These are phyloP conservation scores for Leishmania major DNA, from an alignment of 208 protist species.

Conservation along the genomic window DNA sequence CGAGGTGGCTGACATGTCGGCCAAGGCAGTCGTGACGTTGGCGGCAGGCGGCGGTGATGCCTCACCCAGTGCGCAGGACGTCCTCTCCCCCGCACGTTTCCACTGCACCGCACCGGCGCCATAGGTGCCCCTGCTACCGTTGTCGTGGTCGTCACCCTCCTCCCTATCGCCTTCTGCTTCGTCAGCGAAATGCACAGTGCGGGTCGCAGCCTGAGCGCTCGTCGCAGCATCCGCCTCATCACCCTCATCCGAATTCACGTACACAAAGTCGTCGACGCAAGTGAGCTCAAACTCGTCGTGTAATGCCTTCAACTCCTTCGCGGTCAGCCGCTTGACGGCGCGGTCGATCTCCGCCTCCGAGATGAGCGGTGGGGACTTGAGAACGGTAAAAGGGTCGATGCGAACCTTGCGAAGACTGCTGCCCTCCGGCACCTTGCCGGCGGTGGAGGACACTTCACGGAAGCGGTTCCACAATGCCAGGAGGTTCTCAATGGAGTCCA, in stretches of 20 bases:
- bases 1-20: neutral
- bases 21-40: neutral
- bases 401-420: conserved; percentile 18
- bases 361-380: conserved; percentile 18
- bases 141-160: neutral
- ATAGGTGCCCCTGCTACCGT: neutral
- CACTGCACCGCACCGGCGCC: neutral
- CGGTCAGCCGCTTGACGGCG: conserved; percentile 16
- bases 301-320: conserved; percentile 17
- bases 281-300: conserved; percentile 30
- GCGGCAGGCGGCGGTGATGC: neutral
- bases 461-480: conserved; percentile 17
- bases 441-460: neutral
- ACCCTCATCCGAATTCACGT: conserved; percentile 10
- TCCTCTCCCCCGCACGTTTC: neutral
- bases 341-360: conserved; percentile 23
- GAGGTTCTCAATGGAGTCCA: conserved; percentile 25
- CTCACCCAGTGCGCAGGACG: neutral
- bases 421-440: neutral
- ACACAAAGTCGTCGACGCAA: conserved; percentile 22
- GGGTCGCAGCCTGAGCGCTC: conserved; percentile 5
- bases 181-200: conserved; percentile 16
- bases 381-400: conserved; percentile 26
- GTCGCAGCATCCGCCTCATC: neutral
- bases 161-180: neutral